Base-by-base conservation (phyloP, 345 rosid genomes). In the Adansonia digitata region DNA sequence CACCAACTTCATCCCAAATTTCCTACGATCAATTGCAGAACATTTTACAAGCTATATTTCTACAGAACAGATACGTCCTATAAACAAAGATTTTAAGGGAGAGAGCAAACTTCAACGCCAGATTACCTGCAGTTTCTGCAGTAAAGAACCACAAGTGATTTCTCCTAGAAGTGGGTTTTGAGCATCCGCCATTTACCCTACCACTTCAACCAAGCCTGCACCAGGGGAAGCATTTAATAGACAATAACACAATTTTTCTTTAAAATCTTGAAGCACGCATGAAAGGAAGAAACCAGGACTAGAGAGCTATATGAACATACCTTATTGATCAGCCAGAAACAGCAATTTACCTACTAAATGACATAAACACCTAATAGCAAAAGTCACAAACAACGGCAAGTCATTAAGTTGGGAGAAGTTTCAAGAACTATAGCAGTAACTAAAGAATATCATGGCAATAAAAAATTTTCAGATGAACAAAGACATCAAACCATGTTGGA, bases 1-100 rank as follows among this genome's bases (percentile, higher is more conserved):
- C 97, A 73, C 98, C 99, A 70, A 95, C 99, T 79, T 95, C 99
- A 84, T 95, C 97, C 98, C 99, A 95, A 53, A 95, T 93, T 89
- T 91, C 96, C 98, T 95, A 67, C 49, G 61, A 53, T 24, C 77
- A 26, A 70, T 62, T 29, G 74, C 12, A 48, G 55, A 62, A 51
- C 70, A 22, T 56, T 40, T 60, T 66, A 67, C 31, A 12, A 22
- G 22, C 57, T 51, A 40, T 60, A 71, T 57, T 53, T 18, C 73
- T 11, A 62, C 46, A 75, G 24, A 22, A 46, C 31, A 67, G 17
- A 17, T 24, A 63, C 3, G 40, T 5, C 24, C 75, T 35, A 34
- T 40, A 57, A 75, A 46, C 37, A n/a, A 34, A 0, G 3, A 75
- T 45, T 5, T 63, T 0, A 12, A 17, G 14, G 40, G 27, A 53